Evolutionary conservation across 805 yeast genomes (phyloP).

Genomic region (Barnettozyma siamensis): DNA sequence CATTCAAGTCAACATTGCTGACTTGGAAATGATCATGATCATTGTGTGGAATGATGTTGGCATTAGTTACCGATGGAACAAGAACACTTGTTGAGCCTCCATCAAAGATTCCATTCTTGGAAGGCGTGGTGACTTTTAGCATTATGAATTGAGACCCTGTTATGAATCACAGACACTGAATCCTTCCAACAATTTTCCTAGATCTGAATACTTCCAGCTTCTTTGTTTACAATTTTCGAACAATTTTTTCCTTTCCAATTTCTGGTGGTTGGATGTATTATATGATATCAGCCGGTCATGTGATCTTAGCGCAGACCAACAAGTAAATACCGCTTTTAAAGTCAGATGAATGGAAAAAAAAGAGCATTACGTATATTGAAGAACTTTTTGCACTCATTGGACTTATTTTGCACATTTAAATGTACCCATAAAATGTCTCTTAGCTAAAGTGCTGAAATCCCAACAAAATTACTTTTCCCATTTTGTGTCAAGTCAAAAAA

Average conservation of each 20-base stretch:
- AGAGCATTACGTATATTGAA: too few relatives aligned
- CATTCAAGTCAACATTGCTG: slow-evolving; percentile 26
- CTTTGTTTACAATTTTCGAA: slow-evolving; percentile 6
- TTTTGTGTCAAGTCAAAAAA: too few relatives aligned
- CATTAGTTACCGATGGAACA: slow-evolving; percentile 9
- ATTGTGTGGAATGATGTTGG: slow-evolving; percentile 12
- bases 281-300: neutral
- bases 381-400: too few relatives aligned
- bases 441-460: too few relatives aligned
- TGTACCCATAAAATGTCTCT: too few relatives aligned
- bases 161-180: too few relatives aligned
- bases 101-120: slow-evolving; percentile 18
- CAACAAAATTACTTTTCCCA: too few relatives aligned
- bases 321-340: too few relatives aligned
- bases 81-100: slow-evolving; percentile 2
- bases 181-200: neutral
- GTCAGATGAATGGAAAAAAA: too few relatives aligned
- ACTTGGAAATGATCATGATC: slow-evolving; percentile 29
- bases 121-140: slow-evolving; percentile 24
- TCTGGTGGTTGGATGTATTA: neutral
- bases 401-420: too few relatives aligned
- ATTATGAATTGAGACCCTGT: slow-evolving; percentile 3
- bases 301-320: too few relatives aligned
- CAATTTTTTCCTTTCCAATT: neutral
- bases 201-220: neutral